Evolutionary conservation across 2,329 filamentous ascomycete genomes (phyloP).

Genomic region (Trichoderma hamatum): DNA sequence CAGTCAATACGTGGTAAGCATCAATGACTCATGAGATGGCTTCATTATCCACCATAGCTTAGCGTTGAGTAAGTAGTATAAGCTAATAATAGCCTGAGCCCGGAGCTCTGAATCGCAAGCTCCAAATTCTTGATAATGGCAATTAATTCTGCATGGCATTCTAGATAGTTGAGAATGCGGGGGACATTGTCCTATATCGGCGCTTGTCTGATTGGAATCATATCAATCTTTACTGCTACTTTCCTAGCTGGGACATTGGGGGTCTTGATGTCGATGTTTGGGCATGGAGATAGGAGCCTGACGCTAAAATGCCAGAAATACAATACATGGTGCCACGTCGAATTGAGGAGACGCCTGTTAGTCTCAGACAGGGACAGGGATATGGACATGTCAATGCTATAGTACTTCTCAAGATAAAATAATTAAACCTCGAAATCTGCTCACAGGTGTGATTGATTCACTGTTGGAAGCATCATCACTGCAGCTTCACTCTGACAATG

Average conservation of each 20-base stretch:
- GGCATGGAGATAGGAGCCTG: conserved; percentile 19
- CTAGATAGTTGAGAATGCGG: background rate
- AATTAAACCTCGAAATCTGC: background rate
- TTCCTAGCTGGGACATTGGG: background rate
- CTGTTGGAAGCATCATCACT: background rate
- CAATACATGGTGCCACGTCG: background rate
- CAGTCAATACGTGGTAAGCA: background rate
- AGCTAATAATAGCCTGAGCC: background rate
- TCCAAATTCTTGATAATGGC: background rate
- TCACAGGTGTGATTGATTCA: background rate
- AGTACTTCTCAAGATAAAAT: background rate
- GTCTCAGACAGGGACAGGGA: background rate
- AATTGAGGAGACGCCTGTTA: background rate
- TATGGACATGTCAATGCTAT: background rate
- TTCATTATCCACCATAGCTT: background rate
- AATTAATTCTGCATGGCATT: background rate
- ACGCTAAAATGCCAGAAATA: background rate
- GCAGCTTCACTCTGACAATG: background rate
- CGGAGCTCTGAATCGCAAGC: background rate
- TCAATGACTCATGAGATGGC: background rate
- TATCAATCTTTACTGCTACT: background rate
- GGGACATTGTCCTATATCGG: background rate
- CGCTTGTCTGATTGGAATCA: background rate
- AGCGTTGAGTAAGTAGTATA: no score
- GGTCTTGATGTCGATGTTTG: background rate